Percentiles rank a stretch among this genome's conserved stretches.
phyloP scores from a whole-genome alignment of 176 grass and related monocot species.

The Pontederia paniculata region DNA sequence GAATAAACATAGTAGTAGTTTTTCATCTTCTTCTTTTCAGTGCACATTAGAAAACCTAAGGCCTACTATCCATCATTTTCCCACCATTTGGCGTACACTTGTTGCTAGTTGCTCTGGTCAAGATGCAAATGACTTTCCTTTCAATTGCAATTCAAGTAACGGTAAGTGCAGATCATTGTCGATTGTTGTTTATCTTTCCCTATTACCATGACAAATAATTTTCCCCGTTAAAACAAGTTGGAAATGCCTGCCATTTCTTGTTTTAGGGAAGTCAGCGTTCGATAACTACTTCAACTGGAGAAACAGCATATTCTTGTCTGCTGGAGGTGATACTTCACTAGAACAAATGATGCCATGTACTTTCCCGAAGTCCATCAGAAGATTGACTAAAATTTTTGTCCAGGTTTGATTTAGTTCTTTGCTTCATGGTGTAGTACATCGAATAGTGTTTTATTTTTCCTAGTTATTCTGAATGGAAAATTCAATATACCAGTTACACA shows the following conservation, averaged over 20 bases:
- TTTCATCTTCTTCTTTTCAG: slow-evolving; percentile 31
- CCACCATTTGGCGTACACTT: slow-evolving; percentile 64
- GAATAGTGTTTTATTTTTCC: not conserved
- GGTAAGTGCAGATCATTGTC: slow-evolving; percentile 29
- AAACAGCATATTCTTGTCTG: slow-evolving; percentile 60
- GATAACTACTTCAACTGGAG: slow-evolving; percentile 79
- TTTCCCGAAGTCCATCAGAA: slow-evolving; percentile 70
- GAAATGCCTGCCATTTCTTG: slow-evolving; percentile 24
- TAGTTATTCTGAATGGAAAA: not conserved
- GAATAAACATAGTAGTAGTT: slow-evolving; percentile 36
- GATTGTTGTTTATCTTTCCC: slow-evolving; percentile 3
- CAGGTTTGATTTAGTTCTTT: slow-evolving; percentile 50
- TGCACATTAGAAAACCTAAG: slow-evolving; percentile 71
- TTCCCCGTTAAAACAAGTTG: slow-evolving; percentile 16
- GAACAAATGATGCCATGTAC: slow-evolving; percentile 73
- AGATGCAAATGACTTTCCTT: slow-evolving; percentile 47
- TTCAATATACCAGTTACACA: not conserved
- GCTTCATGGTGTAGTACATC: slow-evolving; percentile 6
- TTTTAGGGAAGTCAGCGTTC: slow-evolving; percentile 47
- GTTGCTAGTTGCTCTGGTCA: slow-evolving; percentile 59
- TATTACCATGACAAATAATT: not conserved
- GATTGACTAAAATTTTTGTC: slow-evolving; percentile 77
- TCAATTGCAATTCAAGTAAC: slow-evolving; percentile 35
- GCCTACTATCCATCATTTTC: slow-evolving; percentile 57
- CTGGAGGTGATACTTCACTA: slow-evolving; percentile 77